Base-by-base conservation (phyloP, 2,329 filamentous ascomycete species). In the Pseudodiploospora longispora region DNA sequence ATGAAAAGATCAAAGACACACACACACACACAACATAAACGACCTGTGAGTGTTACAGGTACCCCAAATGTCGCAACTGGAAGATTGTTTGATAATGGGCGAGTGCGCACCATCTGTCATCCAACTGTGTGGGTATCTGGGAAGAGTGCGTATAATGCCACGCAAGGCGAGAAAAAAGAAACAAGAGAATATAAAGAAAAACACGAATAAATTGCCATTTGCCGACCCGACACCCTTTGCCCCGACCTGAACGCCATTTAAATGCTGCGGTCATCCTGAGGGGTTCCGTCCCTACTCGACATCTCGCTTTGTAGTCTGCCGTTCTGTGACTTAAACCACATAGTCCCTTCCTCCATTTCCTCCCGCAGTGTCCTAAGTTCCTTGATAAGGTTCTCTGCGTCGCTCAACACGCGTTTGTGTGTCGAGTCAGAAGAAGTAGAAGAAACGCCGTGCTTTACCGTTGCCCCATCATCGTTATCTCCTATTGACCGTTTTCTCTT, bases 251-350 rank as follows among this genome's bases (percentile, higher is more conserved):
- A 38, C 36, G 31, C 30, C 38, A 4, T 36, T 48, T 53, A 63
- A 32, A 56, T 50, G 52, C 51, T 54, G 41, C 60, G 55, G 29
- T 62, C 58, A 32, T 59, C 59, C 59, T 63, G 63, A 8, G 64
- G 61, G 32, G 64, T 61, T 29, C 59, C 59, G 5, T 49, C 59
- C 46, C 61, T 59, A 41, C 60, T 67, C 34, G 50, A 46, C 34
- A 58, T 42, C 44, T 67, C 64, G 46, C 59, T 65, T 42, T 65
- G 63, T 48, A 74, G 48, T 35, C 60, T 62, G 43, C 67, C 63
- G 33, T 66, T 71, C 54, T 75, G 70, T 42, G 65, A 62, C 42
- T 58, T 60, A 53, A 68, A 72, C 71, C 71, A 75, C 19, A 62
- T 59, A n/a, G 62, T 62, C 10, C 64, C 69, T 49, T 72, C 63